Evolutionary conservation across 257 asterid species (phyloP).

Genomic region (Ilex asprella): DNA sequence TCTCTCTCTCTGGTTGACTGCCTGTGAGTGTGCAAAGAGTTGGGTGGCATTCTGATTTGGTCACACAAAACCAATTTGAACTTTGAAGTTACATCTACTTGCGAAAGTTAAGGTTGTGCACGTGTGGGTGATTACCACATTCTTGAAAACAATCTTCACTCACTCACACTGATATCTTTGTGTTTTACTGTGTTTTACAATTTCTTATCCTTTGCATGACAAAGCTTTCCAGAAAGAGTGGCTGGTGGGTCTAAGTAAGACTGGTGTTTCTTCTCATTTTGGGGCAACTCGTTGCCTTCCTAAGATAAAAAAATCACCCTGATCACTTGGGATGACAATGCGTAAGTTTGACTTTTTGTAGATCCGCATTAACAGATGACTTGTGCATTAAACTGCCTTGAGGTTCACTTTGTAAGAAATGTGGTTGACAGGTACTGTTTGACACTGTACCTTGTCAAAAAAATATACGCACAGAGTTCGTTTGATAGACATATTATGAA

Average conservation of each 20-base stretch:
- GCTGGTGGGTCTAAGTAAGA: constrained; percentile 14
- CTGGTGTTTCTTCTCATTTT: constrained; percentile 4
- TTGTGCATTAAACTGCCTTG: too few relatives aligned
- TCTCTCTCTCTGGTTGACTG: constrained; percentile 7
- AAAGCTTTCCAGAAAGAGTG: constrained; percentile 20
- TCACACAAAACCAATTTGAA: constrained; percentile 14
- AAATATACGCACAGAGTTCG: too few relatives aligned
- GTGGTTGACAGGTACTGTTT: too few relatives aligned
- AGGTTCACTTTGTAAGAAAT: too few relatives aligned
- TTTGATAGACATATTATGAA: too few relatives aligned
- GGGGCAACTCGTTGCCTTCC: too few relatives aligned
- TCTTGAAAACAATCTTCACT: constrained; percentile 5
- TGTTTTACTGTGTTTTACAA: background rate
- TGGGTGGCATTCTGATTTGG: constrained; percentile 18
- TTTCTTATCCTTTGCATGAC: background rate
- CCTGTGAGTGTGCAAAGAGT: background rate
- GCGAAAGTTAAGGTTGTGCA: constrained; percentile 17
- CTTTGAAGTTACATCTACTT: background rate
- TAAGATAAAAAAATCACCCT: too few relatives aligned
- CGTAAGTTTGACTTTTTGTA: too few relatives aligned
- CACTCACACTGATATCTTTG: too few relatives aligned
- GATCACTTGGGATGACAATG: too few relatives aligned
- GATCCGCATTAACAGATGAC: too few relatives aligned
- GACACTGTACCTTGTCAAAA: too few relatives aligned
- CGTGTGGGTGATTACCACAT: constrained; percentile 4